Evolutionary conservation across 805 yeast genomes (phyloP), one percentile per base, ranked within the genome.

Genomic region (Candida oleophila): DNA sequence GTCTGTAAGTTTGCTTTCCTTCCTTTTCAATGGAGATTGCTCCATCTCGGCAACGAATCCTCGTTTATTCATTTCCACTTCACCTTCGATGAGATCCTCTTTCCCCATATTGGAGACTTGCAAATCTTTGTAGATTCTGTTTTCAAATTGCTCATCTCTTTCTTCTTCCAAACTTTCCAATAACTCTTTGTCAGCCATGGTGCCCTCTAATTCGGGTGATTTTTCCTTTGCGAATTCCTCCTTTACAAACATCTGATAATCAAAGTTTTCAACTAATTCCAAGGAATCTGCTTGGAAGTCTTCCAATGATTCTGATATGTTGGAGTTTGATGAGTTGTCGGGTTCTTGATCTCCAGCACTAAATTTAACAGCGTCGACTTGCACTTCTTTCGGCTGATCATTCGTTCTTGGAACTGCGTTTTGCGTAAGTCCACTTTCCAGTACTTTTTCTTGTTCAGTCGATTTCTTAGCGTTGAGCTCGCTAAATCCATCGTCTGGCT

Each of bases 131-230:
- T n/a, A n/a, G n/a, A n/a, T n/a, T n/a, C n/a, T 25, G 30, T 25
- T 11, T 25, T 25, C 30, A 11, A 11, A 11, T 25, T 5, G 5
- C 11, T 25, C 30, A 5, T 25, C 9, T 7, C 30, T 25, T 25
- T 25, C 30, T 11, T 25, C 30, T 25, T 25, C 30, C 30, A 25
- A 25, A 11, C 11, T 25, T 7, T 25, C 30, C 30, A 25, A 25
- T 25, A 25, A 25, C 5, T 19, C 18, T 18, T 36, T 19, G 18
- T 38, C 41, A 15, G 12, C 38, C 32, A 38, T 18, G 3, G 41
- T 38, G 14, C 41, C 41, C 11, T 38, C 41, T n/a, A 38, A 21
- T 21, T 38, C 41, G 12, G 41, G 41, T 3, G 41, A 38, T 28
- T 41, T 32, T 30, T 22, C 35, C 36, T 28, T 28, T 3, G 9